Base-by-base conservation (phyloP, 768 basidiomycete species). In the Pluteus cervinus region DNA sequence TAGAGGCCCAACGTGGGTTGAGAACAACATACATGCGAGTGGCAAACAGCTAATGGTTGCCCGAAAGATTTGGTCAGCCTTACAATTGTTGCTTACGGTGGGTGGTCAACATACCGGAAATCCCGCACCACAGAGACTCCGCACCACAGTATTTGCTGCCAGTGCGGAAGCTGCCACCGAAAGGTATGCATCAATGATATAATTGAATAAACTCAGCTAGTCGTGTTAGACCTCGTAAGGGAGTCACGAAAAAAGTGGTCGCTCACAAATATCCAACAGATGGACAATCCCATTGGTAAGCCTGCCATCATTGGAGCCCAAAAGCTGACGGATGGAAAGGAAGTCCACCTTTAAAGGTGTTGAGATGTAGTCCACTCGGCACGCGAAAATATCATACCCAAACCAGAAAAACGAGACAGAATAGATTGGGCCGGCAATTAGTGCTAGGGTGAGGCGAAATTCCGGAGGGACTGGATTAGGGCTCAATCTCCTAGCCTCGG, bases 381-480 rank as follows among this genome's bases (percentile, higher is more conserved):
- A 18, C 10, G 26, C 6, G 30, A 3, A 14, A 2, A 32, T 2
- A 6, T 59, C 66, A 49, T 42, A 73, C 66, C 59, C 70, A 49
- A 83, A 78, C 79, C 79, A 79, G 56, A 84, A 82, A 54, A 81
- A 74, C 4, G 74, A 68, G 15, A 63, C 33, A 11, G 71, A 57
- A 41, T 76, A 67, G 11, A 77, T 43, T 1, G 79, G 79, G 0
- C 71, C 68, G 3, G 66, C 71, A 41, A 72, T 50, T 41, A 81
- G 58, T 0, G 66, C 67, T 30, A 69, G 57, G 33, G 65, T 61
- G 17, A 81, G 53, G 16, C 79, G 66, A 33, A 67, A 69, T 54
- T 25, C 57, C 43, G 42, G 46, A 36, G 44, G 44, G 41, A 10
- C 43, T 31, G 32, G 42, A 3, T 29, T 23, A 10, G 8, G 34